A percentile compares a stretch with the other conserved stretches of the same genome.
phyloP scores from a whole-genome alignment of 768 basidiomycete genomes.

The Daedaleopsis nitida region DNA sequence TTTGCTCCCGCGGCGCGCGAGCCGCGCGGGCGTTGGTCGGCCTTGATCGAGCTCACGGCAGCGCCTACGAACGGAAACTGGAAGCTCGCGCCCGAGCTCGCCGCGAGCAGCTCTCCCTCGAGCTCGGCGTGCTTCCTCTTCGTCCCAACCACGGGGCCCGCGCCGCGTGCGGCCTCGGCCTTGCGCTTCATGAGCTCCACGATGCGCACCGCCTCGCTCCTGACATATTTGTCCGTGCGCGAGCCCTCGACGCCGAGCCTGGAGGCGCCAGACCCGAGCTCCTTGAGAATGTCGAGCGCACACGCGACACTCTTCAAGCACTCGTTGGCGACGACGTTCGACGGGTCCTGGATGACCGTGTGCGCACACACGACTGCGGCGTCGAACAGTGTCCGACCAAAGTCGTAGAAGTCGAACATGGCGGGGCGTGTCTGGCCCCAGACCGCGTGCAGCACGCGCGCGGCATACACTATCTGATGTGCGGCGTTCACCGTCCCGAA shows the following conservation, averaged over 20 bases:
- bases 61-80: conserved; percentile 46
- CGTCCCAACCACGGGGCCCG: conserved; percentile 29
- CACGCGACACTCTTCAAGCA: conserved; percentile 49
- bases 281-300: conserved; percentile 47
- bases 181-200: conserved; percentile 43
- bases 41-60: conserved; percentile 32
- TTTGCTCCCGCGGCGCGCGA: not conserved
- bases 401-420: conserved; percentile 57
- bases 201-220: conserved; percentile 41
- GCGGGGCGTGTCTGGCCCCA: conserved; percentile 47
- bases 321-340: conserved; percentile 45
- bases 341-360: conserved; percentile 56
- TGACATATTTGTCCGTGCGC: conserved; percentile 31
- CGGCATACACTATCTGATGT: conserved; percentile 60
- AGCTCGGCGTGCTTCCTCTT: conserved; percentile 49
- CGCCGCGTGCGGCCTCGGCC: conserved; percentile 37
- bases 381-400: conserved; percentile 64
- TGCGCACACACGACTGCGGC: conserved; percentile 67
- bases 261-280: conserved; percentile 23
- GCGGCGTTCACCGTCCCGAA: conserved; percentile 66
- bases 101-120: conserved; percentile 32
- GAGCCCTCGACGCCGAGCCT: conserved; percentile 33
- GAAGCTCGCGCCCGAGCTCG: conserved; percentile 32
- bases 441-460: conserved; percentile 42
- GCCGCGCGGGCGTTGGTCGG: conserved; percentile 13